Base-by-base conservation (phyloP, 305 asterid genomes). In the Nicotiana rustica region DNA sequence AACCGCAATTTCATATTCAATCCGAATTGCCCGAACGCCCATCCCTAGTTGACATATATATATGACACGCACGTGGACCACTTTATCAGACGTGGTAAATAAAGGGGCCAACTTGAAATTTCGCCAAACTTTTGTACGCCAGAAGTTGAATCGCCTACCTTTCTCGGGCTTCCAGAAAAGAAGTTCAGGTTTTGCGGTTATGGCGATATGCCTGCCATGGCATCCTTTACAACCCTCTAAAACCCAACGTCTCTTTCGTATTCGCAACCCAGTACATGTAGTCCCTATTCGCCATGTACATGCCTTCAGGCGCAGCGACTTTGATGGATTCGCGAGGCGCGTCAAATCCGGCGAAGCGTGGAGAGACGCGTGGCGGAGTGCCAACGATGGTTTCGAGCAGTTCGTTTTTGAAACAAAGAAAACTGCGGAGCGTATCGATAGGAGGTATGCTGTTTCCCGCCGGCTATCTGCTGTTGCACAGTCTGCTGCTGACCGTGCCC, bases 371-470 rank as follows among this genome's bases (percentile, higher is more conserved):
- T 96, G 97, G 99, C 84, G 90, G 83, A 86, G 84, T 14, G 98
- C 98, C 64, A 94, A 96, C 87, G 93, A 93, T 84, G 92, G 97
- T 19, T 93, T 96, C 87, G 99, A 96, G 77, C 90, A 85, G 85
- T 82, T 96, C 9, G 81, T 94, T 0, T 96, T 82, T 78, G 99
- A 96, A 87, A 85, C 97, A 1, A 91, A 86, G 88, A 96, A 96
- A 84, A 90, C 98, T 47, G 97, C 96, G 10, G 99, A 96, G 88
- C 88, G 93, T 33, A 86, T 96, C 52, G 97, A 96, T 83, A 88
- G 99, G 29, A 89, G 88, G 38, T 96, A 92, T 84, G 92, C 89
- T 29, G 95, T 96, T 69, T 87, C 93, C 0, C 78, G 87, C 65
- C 85, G 92, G 15, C 77, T 93, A 4, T 88, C 93, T 1, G 89